Evolutionary conservation across 2,329 filamentous ascomycete genomes (phyloP).

Genomic region (Ophiocordyceps robertsii): DNA sequence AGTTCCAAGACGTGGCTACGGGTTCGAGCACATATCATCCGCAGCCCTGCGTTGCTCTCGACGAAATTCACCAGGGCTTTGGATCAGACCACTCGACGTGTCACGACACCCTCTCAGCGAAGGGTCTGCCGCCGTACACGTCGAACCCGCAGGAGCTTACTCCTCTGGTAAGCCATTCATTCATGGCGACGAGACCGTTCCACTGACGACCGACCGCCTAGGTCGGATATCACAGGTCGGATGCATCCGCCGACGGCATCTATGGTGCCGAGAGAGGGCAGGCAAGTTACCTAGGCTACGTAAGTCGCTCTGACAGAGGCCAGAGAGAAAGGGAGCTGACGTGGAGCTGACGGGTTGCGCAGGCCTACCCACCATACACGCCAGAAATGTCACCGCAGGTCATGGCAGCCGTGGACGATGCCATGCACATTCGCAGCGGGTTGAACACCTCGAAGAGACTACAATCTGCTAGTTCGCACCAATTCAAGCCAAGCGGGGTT

Average conservation of each 20-base stretch:
- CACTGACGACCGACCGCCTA: not conserved
- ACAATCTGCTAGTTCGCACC: not conserved
- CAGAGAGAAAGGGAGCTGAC: no score
- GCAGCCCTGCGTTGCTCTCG: not conserved
- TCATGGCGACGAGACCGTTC: not conserved
- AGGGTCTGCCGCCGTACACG: not conserved
- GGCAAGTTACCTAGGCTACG: not conserved
- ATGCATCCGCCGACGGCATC: not conserved
- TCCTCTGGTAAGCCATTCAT: not conserved
- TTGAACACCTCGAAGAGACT: conserved; percentile 13
- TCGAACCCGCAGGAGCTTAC: not conserved
- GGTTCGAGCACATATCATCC: not conserved
- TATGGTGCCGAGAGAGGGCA: not conserved
- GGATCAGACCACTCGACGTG: not conserved
- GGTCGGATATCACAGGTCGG: not conserved
- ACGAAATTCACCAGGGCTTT: not conserved
- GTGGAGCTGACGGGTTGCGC: not conserved
- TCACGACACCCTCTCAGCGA: not conserved
- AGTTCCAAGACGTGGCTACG: not conserved
- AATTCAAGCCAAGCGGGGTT: not conserved
- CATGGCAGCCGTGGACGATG: conserved; percentile 4
- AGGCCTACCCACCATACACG: conserved; percentile 18
- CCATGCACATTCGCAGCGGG: conserved; percentile 24
- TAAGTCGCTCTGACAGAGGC: not conserved
- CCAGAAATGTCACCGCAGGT: conserved; percentile 38